Percentiles rank a stretch among this genome's conserved stretches.
These are phyloP conservation scores for Pelargonium cotyledonis DNA, from an alignment of 441 rosid genomes.

Conservation along the genomic window DNA sequence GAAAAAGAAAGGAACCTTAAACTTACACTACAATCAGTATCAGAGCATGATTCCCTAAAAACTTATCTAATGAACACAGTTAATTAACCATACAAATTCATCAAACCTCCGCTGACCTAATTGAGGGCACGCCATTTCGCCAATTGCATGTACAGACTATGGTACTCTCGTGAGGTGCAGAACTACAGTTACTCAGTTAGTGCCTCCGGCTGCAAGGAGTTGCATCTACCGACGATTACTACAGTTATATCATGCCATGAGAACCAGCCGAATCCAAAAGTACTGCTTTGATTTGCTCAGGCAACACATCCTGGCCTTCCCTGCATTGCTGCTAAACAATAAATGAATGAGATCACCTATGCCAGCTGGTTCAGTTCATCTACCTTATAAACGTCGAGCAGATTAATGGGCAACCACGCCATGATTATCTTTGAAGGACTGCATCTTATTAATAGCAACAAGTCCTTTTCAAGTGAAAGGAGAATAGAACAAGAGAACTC, in stretches of 20 bases:
- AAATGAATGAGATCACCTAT: background rate
- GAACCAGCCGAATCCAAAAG: slow-evolving; percentile 36
- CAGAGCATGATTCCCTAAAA: background rate
- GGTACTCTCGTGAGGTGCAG: slow-evolving; percentile 2
- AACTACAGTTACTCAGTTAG: slow-evolving; percentile 19
- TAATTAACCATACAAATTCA: background rate
- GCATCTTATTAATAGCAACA: too few species aligned
- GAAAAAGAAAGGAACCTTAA: too few species aligned
- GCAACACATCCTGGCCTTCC: slow-evolving; percentile 54
- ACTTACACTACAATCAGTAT: too few species aligned
- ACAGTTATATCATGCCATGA: slow-evolving; percentile 24
- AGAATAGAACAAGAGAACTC: too few species aligned
- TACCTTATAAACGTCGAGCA: too few species aligned
- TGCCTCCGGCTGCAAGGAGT: slow-evolving; percentile 6
- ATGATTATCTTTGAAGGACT: too few species aligned
- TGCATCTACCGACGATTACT: slow-evolving; percentile 9
- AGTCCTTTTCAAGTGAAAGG: too few species aligned
- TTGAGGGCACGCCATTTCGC: background rate
- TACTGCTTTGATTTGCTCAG: slow-evolving; percentile 71
- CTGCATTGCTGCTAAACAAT: slow-evolving; percentile 44
- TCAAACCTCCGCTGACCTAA: background rate
- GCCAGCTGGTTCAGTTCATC: too few species aligned
- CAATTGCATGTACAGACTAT: slow-evolving; percentile 16
- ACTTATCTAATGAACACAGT: slow-evolving; percentile 11
- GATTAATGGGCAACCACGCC: too few species aligned